Conservation (phyloP, 805 yeast genomes). For the Pichia manshurica region DNA sequence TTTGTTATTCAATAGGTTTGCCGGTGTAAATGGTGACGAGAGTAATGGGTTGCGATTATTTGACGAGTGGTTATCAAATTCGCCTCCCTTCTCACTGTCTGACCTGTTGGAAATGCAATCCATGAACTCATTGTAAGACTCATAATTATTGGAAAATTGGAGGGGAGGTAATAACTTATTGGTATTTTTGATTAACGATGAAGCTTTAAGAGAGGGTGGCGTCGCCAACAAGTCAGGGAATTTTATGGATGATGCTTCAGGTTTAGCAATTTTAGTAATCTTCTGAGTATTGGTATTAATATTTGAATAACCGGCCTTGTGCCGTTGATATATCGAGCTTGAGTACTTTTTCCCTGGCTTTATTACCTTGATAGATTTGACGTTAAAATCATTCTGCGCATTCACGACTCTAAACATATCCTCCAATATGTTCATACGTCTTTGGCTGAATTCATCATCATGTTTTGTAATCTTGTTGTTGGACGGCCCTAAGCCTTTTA, state of each 20-base stretch:
- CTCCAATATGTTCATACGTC: slow-evolving; percentile 20
- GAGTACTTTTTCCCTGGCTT: slow-evolving; percentile 31
- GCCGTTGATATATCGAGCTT: slow-evolving; percentile 18
- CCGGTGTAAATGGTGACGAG: slow-evolving; percentile 4
- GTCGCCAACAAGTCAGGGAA: slow-evolving; percentile 1
- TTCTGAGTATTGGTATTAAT: neutral
- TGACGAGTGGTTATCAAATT: too few species aligned
- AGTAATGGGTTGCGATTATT: neutral
- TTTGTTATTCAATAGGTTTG: neutral
- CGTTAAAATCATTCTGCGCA: slow-evolving; percentile 2
- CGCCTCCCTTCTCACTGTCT: neutral
- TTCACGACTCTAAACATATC: slow-evolving; percentile 25
- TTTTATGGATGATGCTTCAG: neutral
- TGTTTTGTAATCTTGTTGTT: slow-evolving; percentile 13
- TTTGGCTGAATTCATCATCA: slow-evolving; percentile 19
- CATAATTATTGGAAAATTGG: slow-evolving; percentile 1
- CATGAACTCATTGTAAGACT: slow-evolving; percentile 8
- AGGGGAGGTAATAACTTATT: neutral
- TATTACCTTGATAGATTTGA: slow-evolving; percentile 17
- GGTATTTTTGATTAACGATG: neutral
- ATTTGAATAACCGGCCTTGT: neutral
- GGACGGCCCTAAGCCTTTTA: slow-evolving; percentile 20
- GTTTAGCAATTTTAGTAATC: neutral
- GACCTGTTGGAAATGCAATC: slow-evolving; percentile 4
- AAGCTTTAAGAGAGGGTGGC: slow-evolving; percentile 4